Evolutionary conservation across 1,284 basidiomycete genomes (phyloP).

Genomic region (Ceratobasidium sp.): DNA sequence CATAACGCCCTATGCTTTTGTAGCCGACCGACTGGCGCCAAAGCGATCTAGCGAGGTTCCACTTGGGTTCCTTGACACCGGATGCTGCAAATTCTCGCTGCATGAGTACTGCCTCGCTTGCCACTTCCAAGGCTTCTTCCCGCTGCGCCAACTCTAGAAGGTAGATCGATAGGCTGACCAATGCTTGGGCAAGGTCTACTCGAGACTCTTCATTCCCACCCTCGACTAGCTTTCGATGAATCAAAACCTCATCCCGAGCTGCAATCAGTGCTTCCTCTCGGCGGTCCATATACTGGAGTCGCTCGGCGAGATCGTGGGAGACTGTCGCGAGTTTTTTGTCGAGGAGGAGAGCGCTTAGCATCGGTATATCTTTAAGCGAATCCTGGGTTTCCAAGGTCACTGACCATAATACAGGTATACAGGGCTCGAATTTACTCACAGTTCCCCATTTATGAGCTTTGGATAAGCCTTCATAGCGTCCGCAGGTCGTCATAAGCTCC

Average conservation of each 20-base stretch:
- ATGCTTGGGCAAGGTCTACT: background rate
- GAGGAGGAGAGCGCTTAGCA: background rate
- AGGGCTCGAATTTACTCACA: background rate
- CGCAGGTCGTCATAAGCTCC: background rate
- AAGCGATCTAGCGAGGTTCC: background rate
- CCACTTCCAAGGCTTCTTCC: background rate
- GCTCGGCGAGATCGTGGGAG: background rate
- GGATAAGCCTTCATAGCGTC: background rate
- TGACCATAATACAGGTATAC: background rate
- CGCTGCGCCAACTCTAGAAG: background rate
- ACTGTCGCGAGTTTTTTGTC: background rate
- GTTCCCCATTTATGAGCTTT: background rate
- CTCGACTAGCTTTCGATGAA: background rate
- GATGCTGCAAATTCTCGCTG: background rate
- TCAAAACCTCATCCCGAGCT: background rate
- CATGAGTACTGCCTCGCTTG: background rate
- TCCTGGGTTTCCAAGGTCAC: no score
- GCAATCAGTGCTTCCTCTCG: background rate
- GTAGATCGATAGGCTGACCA: background rate
- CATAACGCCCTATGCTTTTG: background rate
- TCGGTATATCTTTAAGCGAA: background rate
- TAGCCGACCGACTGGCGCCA: background rate
- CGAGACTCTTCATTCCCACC: background rate
- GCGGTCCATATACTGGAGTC: background rate
- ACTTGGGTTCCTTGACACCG: background rate